Conservation (phyloP, 805 yeast species). For the Lachancea sp. region DNA sequence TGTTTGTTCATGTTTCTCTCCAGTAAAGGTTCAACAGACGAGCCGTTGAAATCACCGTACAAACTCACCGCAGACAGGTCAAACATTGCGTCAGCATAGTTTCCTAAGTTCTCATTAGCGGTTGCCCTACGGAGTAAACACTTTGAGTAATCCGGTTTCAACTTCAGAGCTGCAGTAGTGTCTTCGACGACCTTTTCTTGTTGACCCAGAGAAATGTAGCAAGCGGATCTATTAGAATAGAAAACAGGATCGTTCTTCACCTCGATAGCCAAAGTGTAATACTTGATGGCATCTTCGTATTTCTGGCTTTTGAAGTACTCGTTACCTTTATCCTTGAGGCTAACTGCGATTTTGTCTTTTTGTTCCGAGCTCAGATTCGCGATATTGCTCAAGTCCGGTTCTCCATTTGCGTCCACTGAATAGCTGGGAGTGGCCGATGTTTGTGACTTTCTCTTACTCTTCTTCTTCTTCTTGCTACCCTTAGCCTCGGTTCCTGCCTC, state of each 20-base stretch:
- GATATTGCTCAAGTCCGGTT: constrained; percentile 49
- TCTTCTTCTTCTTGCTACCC: constrained; percentile 42
- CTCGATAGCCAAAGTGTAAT: constrained; percentile 70
- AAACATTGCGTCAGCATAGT: constrained; percentile 77
- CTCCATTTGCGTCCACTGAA: constrained; percentile 51
- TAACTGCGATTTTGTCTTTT: constrained; percentile 59
- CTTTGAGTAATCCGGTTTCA: constrained; percentile 87
- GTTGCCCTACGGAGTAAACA: constrained; percentile 90
- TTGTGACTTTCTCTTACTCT: constrained; percentile 27
- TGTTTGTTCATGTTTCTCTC: constrained; percentile 82
- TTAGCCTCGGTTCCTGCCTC: constrained; percentile 18
- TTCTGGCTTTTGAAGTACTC: constrained; percentile 62
- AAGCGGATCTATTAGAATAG: constrained; percentile 94
- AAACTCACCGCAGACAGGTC: constrained; percentile 87
- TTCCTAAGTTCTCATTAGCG: constrained; percentile 77
- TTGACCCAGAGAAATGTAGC: constrained; percentile 76
- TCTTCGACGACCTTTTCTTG: constrained; percentile 82
- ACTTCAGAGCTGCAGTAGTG: constrained; percentile 74
- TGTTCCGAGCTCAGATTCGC: constrained; percentile 42
- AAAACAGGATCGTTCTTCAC: constrained; percentile 79
- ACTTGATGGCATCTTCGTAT: constrained; percentile 68
- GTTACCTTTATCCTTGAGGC: constrained; percentile 88
- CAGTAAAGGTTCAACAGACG: constrained; percentile 68
- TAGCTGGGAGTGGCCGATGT: constrained; percentile 33
- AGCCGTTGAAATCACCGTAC: constrained; percentile 75